phyloP scores from a whole-genome alignment of 2,329 filamentous ascomycete species.

The Colletotrichum plurivorum region DNA sequence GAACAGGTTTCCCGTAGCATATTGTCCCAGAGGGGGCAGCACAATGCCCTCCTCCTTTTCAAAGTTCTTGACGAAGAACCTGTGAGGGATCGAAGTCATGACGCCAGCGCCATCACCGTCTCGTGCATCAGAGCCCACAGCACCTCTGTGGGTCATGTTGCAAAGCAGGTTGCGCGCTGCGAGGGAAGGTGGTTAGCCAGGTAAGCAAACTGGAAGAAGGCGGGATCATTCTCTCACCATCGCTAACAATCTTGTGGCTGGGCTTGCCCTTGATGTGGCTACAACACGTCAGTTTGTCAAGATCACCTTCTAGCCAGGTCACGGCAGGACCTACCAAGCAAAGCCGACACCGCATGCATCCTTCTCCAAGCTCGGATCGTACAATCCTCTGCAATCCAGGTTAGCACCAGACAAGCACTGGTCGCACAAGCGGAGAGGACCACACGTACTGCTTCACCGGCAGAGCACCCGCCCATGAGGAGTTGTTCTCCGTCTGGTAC shows the following conservation, averaged over 20 bases:
- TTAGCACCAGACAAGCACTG: slow-evolving; percentile 34
- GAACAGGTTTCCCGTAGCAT: slow-evolving; percentile 97
- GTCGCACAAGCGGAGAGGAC: neutral
- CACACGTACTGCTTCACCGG: slow-evolving; percentile 87
- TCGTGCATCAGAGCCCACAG: slow-evolving; percentile 96
- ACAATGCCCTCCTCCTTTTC: slow-evolving; percentile 90
- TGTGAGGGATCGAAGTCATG: slow-evolving; percentile 99
- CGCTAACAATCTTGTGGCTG: slow-evolving; percentile 98
- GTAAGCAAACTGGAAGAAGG: slow-evolving; percentile 47
- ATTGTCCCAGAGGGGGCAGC: slow-evolving; percentile 90
- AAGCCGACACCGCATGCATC: slow-evolving; percentile 99
- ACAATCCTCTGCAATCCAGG: slow-evolving; percentile 75
- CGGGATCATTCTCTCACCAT: slow-evolving; percentile 77
- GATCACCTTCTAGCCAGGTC: neutral
- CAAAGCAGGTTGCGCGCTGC: slow-evolving; percentile 92
- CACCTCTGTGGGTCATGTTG: slow-evolving; percentile 99
- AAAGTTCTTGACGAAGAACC: slow-evolving; percentile 99
- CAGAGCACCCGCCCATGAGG: slow-evolving; percentile 92
- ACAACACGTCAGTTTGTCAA: slow-evolving; percentile 44
- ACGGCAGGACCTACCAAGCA: slow-evolving; percentile 79
- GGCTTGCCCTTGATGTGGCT: slow-evolving; percentile 97
- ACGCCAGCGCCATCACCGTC: slow-evolving; percentile 99
- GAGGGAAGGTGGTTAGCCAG: slow-evolving; percentile 13
- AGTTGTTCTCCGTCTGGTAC: slow-evolving; percentile 88
- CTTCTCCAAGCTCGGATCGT: slow-evolving; percentile 96